Percentiles rank a stretch among this genome's conserved stretches.
phyloP scores from a whole-genome alignment of 2,329 filamentous ascomycete species.

The Apiospora aurea region DNA sequence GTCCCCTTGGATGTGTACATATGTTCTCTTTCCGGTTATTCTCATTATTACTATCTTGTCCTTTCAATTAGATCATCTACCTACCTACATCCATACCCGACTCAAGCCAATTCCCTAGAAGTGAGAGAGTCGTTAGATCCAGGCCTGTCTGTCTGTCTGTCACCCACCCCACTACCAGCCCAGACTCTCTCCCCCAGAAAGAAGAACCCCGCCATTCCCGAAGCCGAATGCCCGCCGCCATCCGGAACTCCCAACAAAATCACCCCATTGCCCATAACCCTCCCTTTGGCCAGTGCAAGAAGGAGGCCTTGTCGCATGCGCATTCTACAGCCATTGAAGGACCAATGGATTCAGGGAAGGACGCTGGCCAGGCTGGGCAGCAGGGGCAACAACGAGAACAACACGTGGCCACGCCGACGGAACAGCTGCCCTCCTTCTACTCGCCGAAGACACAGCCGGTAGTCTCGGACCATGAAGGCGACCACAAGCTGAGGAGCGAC shows the following conservation, averaged over 20 bases:
- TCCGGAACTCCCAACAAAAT: not conserved
- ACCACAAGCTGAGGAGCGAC: slow-evolving; percentile 39
- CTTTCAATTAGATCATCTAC: not conserved
- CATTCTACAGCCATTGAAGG: not conserved
- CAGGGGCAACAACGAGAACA: slow-evolving; percentile 7
- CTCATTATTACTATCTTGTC: not conserved
- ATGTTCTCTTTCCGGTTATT: not conserved
- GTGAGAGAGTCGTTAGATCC: not conserved
- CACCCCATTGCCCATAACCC: slow-evolving; percentile 5
- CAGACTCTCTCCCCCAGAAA: not conserved
- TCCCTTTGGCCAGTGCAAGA: slow-evolving; percentile 3
- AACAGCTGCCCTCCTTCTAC: slow-evolving; percentile 55
- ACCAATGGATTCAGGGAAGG: slow-evolving; percentile 14
- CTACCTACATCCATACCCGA: not conserved
- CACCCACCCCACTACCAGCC: not conserved
- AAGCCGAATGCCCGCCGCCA: slow-evolving; percentile 9
- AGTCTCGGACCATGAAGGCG: slow-evolving; percentile 32
- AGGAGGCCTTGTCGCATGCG: not conserved
- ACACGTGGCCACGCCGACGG: slow-evolving; percentile 29
- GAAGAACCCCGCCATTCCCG: slow-evolving; percentile 16
- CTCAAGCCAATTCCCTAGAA: not conserved
- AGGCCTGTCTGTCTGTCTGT: not conserved
- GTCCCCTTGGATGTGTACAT: not conserved
- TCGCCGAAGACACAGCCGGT: slow-evolving; percentile 47
- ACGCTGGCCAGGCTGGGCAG: slow-evolving; percentile 17